Conservation (phyloP, 1,284 basidiomycete species). For the Trichosporon sp. region DNA sequence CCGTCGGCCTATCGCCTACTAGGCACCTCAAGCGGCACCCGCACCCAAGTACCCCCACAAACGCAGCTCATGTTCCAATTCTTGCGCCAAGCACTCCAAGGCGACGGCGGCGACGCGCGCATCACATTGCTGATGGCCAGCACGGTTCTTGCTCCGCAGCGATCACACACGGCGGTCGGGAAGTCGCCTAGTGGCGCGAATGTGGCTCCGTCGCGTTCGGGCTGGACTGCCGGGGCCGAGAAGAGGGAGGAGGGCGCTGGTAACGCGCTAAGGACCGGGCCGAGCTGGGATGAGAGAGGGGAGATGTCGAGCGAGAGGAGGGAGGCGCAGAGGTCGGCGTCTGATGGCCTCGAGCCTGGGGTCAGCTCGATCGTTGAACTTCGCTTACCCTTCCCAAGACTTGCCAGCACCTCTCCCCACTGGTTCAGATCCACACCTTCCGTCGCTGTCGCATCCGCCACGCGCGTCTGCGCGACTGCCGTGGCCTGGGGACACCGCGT, state of each 20-base stretch:
- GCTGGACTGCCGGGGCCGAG: conserved; percentile 7
- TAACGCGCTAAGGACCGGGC: conserved; percentile 12
- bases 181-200: conserved; percentile 19
- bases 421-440: conserved; percentile 29
- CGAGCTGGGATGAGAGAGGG: conserved; percentile 13
- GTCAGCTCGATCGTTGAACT: background rate
- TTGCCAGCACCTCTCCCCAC: conserved; percentile 33
- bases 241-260: conserved; percentile 29
- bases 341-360: conserved; percentile 2
- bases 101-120: conserved; percentile 5
- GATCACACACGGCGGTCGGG: conserved; percentile 23
- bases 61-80: conserved; percentile 23
- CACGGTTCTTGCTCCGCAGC: conserved; percentile 24
- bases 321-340: conserved; percentile 16
- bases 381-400: conserved; percentile 7
- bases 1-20: background rate
- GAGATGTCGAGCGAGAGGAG: conserved; percentile 17
- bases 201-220: conserved; percentile 26
- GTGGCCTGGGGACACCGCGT: conserved; percentile 28
- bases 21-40: conserved; percentile 13
- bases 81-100: conserved; percentile 20
- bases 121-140: conserved; percentile 9
- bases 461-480: conserved; percentile 26
- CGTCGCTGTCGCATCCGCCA: conserved; percentile 21
- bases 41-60: conserved; percentile 38